These are phyloP conservation scores for Wickerhamia fluorescens DNA, from an alignment of 805 yeast genomes.

Conservation along the genomic window DNA sequence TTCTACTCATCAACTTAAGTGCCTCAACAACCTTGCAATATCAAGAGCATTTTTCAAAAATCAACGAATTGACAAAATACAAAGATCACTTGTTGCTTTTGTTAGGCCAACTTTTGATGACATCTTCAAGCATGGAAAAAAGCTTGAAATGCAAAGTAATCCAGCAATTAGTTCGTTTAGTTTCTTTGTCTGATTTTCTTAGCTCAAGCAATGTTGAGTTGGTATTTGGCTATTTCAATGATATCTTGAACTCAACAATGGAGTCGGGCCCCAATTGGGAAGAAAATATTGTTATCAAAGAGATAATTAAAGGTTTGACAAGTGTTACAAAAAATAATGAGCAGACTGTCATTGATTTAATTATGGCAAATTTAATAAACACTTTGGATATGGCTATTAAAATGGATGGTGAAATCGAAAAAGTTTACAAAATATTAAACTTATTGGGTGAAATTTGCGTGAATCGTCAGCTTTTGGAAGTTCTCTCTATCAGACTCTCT, in stretches of 20 bases:
- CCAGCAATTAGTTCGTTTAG: constrained; percentile 53
- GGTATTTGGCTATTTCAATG: constrained; percentile 59
- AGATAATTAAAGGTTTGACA: constrained; percentile 50
- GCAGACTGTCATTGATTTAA: constrained; percentile 32
- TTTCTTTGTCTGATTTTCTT: constrained; percentile 44
- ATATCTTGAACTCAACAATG: constrained; percentile 38
- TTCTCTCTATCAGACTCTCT: constrained; percentile 33
- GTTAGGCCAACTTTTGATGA: constrained; percentile 61
- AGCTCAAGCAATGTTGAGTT: constrained; percentile 49
- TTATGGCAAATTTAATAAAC: constrained; percentile 22
- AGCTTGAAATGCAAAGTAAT: constrained; percentile 62
- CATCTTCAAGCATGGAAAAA: constrained; percentile 61
- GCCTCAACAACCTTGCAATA: constrained; percentile 6
- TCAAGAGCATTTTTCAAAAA: constrained; percentile 9
- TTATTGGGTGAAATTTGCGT: constrained; percentile 27
- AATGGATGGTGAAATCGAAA: constrained; percentile 17
- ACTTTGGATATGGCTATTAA: constrained; percentile 31
- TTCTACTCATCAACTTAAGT: constrained; percentile 21
- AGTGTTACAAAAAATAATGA: constrained; percentile 42
- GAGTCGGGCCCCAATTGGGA: constrained; percentile 28
- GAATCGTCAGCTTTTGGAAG: constrained; percentile 37
- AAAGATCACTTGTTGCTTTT: constrained; percentile 66
- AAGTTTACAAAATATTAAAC: constrained; percentile 11
- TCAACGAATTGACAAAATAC: constrained; percentile 35
- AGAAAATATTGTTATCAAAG: constrained; percentile 45